These are phyloP conservation scores for Globisporangium uncinulatum DNA, from an alignment of 352 stramenopile genomes.

Conservation along the genomic window DNA sequence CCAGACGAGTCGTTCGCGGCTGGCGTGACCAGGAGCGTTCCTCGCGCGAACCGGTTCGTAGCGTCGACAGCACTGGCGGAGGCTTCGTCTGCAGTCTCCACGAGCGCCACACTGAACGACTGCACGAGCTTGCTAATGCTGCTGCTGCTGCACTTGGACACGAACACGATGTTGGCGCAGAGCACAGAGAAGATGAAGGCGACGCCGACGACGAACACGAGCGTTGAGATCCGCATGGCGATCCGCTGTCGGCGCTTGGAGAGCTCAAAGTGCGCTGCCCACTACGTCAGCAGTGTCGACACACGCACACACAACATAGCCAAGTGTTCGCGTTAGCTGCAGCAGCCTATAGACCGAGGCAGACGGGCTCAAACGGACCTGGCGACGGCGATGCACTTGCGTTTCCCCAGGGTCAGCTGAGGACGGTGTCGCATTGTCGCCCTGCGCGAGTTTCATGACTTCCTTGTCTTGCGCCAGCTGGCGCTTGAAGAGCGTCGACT, in stretches of 20 bases:
- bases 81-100: constrained; percentile 17
- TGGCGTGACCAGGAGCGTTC: constrained; percentile 24
- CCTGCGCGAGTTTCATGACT: constrained; percentile 26
- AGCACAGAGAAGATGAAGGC: constrained; percentile 51
- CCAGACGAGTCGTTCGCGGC: constrained; percentile 15
- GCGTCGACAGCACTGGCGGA: constrained; percentile 18
- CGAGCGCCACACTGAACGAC: constrained; percentile 31
- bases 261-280: constrained; percentile 45
- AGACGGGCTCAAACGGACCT: constrained; percentile 2
- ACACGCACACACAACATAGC: too few relatives aligned
- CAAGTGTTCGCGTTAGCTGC: too few relatives aligned
- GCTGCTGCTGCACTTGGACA: constrained; percentile 45
- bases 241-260: constrained; percentile 64
- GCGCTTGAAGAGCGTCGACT: constrained; percentile 46
- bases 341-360: too few relatives aligned
- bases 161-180: constrained; percentile 60
- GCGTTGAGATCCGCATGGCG: constrained; percentile 45
- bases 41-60: constrained; percentile 38
- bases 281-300: constrained; percentile 18
- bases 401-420: constrained; percentile 4
- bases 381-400: constrained; percentile 9
- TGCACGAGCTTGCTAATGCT: constrained; percentile 48
- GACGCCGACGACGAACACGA: constrained; percentile 40
- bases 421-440: not conserved
- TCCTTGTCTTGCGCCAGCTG: constrained; percentile 52